These are phyloP conservation scores for Pythium apleroticum DNA, from an alignment of 352 stramenopile genomes.

Conservation along the genomic window DNA sequence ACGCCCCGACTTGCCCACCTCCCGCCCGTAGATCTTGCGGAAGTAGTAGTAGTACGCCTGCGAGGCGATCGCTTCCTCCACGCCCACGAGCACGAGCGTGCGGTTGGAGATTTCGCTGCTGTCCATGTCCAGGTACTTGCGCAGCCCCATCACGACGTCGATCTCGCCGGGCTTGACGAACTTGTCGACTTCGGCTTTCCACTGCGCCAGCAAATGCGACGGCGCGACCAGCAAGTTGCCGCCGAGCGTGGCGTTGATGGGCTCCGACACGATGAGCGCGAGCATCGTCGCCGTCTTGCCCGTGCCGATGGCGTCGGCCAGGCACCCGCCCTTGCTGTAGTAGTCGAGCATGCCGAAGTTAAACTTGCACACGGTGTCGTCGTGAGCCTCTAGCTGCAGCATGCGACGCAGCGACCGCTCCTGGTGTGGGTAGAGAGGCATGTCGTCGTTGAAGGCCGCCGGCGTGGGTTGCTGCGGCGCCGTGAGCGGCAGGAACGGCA, in stretches of 20 bases:
- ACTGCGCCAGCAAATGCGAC: conserved; percentile 79
- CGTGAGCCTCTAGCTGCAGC: conserved; percentile 74
- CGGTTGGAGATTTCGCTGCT: conserved; percentile 56
- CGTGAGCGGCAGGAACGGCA: conserved; percentile 80
- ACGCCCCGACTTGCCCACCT: conserved; percentile 34
- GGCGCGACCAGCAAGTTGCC: conserved; percentile 77
- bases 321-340: conserved; percentile 63
- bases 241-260: conserved; percentile 41
- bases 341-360: conserved; percentile 80
- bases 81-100: conserved; percentile 78
- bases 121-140: conserved; percentile 53
- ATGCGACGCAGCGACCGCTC: conserved; percentile 83
- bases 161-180: conserved; percentile 68
- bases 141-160: conserved; percentile 67
- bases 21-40: conserved; percentile 53
- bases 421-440: conserved; percentile 80
- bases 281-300: conserved; percentile 86
- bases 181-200: conserved; percentile 78
- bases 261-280: conserved; percentile 65
- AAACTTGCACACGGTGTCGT: conserved; percentile 61
- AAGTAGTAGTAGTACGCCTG: conserved; percentile 59
- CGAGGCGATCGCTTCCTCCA: conserved; percentile 72
- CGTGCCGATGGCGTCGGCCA: conserved; percentile 82
- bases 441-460: conserved; percentile 36
- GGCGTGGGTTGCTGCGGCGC: conserved; percentile 67